Conservation (phyloP, 805 yeast genomes). For the Hanseniaspora occidentalis region DNA sequence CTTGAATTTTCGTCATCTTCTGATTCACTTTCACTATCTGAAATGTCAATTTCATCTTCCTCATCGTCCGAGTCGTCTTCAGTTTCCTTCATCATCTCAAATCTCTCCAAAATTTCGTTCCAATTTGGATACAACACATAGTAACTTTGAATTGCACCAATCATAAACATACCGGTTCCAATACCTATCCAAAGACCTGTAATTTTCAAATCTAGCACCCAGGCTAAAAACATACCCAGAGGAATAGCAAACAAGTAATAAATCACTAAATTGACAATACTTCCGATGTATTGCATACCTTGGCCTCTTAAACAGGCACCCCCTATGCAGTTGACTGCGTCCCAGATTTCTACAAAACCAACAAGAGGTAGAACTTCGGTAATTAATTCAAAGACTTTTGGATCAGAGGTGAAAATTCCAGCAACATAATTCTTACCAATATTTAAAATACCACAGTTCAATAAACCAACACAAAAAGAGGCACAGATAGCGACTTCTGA, state of each 20-base stretch:
- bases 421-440: constrained; percentile 40
- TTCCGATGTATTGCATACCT: constrained; percentile 72
- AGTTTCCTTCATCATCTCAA: constrained; percentile 27
- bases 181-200: constrained; percentile 72
- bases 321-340: constrained; percentile 57
- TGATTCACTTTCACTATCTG: constrained; percentile 11
- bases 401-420: constrained; percentile 46
- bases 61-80: constrained; percentile 22
- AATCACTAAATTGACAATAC: constrained; percentile 50
- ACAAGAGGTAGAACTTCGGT: constrained; percentile 44
- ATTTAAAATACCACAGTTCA: constrained; percentile 39
- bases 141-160: constrained; percentile 38
- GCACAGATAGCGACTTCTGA: constrained; percentile 32
- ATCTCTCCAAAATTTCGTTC: constrained; percentile 36
- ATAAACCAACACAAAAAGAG: constrained; percentile 32
- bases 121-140: constrained; percentile 39
- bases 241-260: constrained; percentile 75
- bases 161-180: constrained; percentile 40
- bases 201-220: constrained; percentile 35
- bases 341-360: constrained; percentile 58
- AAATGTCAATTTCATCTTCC: constrained; percentile 17
- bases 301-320: constrained; percentile 81
- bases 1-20: constrained; percentile 2
- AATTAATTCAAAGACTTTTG: constrained; percentile 40
- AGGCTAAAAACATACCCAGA: constrained; percentile 42